phyloP scores from a whole-genome alignment of 2,329 filamentous ascomycete species.

The Fusarium falciforme region DNA sequence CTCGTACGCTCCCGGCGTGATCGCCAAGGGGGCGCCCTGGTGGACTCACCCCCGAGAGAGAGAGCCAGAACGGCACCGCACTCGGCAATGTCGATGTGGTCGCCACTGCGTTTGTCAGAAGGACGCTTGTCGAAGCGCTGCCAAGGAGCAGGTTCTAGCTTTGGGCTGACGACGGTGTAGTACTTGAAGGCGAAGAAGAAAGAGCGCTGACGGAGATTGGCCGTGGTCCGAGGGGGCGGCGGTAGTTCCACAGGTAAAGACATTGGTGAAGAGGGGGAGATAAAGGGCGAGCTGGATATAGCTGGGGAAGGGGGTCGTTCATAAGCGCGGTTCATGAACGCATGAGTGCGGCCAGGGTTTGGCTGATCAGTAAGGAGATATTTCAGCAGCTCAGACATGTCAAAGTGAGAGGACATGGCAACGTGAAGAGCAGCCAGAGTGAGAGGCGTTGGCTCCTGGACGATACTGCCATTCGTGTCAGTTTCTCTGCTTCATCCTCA shows the following conservation, averaged over 20 bases:
- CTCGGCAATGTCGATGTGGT: slow-evolving; percentile 69
- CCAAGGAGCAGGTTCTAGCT: slow-evolving; percentile 68
- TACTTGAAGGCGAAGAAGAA: slow-evolving; percentile 75
- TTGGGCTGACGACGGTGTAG: slow-evolving; percentile 69
- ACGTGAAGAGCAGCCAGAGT: slow-evolving; percentile 70
- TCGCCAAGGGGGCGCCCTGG: slow-evolving; percentile 61
- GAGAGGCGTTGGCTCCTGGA: slow-evolving; percentile 70
- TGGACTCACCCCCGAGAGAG: slow-evolving; percentile 63
- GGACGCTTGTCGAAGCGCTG: slow-evolving; percentile 65
- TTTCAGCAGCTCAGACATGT: slow-evolving; percentile 70
- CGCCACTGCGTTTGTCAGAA: slow-evolving; percentile 49
- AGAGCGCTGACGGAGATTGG: slow-evolving; percentile 62
- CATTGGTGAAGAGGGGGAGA: slow-evolving; percentile 22
- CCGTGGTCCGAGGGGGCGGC: slow-evolving; percentile 47
- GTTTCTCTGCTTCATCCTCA: neutral
- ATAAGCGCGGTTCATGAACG: slow-evolving; percentile 64
- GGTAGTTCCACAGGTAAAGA: slow-evolving; percentile 12
- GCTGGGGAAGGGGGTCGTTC: slow-evolving; percentile 38
- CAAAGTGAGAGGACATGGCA: slow-evolving; percentile 67
- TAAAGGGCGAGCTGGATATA: slow-evolving; percentile 21
- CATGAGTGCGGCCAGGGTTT: slow-evolving; percentile 57
- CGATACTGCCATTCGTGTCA: slow-evolving; percentile 54
- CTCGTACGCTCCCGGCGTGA: slow-evolving; percentile 60
- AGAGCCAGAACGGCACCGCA: slow-evolving; percentile 71
- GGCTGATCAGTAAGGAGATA: slow-evolving; percentile 63